Base-by-base conservation (phyloP, 2,329 filamentous ascomycete species). In the Colletotrichum lentis region DNA sequence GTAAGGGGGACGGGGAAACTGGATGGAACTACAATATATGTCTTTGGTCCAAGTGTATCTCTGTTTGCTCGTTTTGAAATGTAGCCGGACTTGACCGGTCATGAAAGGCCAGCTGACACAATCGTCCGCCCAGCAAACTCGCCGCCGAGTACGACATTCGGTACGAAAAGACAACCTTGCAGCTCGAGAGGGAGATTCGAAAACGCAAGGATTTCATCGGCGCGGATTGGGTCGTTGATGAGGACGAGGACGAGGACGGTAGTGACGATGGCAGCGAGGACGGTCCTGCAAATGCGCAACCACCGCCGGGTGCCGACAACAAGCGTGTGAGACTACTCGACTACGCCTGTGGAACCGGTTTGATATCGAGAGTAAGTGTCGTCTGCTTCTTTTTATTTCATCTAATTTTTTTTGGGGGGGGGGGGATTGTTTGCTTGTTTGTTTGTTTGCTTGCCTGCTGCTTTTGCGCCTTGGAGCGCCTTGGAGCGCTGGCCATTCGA, bases 271-370 rank as follows among this genome's bases (percentile, higher is more conserved):
- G 71, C 73, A 39, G 65, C 57, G 24, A 47, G 54, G 65, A 69
- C 44, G 67, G 46, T 35, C 31, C 31, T 35, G 31, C 31, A 64
- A 44, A 41, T 22, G n/a, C n/a, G 8, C 41, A 43, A 31, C 18
- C 24, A 10, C 41, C 24, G 41, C 2, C 43, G 55, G 61, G 35
- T 27, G n/a, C 47, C 14, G n/a, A 41, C 16, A 43, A 35, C 43
- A 64, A 27, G 55, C 37, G 43, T 7, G 81, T 88, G 49, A 84
- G 84, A 53, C 78, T 93, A 22, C 81, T 94, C 2, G 91, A 94
- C 75, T 94, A 94, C 77, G 91, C 91, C 18, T 94, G 91, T 74
- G 91, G 91, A 10, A 89, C 90, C 6, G 90, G 90, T 2, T 77
- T 87, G 62, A 81, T 92, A 70, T 90, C 90, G 14, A 83, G 85